A percentile compares a stretch with the other conserved stretches of the same genome.
Evolutionary conservation across 495 filamentous ascomycete species (phyloP).

Genomic region (Entonaema liquescens): DNA sequence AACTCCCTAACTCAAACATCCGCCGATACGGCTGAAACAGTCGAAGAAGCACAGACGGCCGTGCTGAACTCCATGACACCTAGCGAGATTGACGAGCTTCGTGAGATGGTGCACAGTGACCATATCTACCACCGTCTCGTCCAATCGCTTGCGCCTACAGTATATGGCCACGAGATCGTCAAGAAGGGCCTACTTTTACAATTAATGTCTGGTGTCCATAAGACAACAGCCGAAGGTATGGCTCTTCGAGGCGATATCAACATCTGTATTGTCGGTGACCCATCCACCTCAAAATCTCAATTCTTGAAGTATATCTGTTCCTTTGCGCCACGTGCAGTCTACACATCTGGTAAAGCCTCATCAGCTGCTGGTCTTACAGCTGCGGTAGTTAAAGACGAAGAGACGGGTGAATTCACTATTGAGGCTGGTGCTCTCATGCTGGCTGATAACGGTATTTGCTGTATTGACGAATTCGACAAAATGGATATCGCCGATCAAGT

Average conservation of each 20-base stretch:
- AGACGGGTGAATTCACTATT: conserved; percentile 98
- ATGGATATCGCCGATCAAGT: conserved; percentile 99
- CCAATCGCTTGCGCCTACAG: conserved; percentile 94
- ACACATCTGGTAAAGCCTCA: conserved; percentile 97
- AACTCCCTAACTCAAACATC: conserved; percentile 77
- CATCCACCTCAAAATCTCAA: conserved; percentile 97
- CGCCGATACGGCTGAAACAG: conserved; percentile 69
- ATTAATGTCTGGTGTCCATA: conserved; percentile 90
- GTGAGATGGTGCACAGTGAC: conserved; percentile 91
- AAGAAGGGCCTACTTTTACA: conserved; percentile 97
- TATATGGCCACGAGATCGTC: conserved; percentile 96
- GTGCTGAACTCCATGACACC: conserved; percentile 83
- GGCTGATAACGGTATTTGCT: conserved; percentile 95
- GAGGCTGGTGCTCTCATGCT: conserved; percentile 99
- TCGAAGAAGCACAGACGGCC: conserved; percentile 87
- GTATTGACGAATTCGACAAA: conserved; percentile 99
- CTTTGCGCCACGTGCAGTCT: conserved; percentile 93
- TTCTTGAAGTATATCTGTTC: conserved; percentile 98
- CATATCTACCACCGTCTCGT: conserved; percentile 95
- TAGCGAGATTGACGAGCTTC: conserved; percentile 88
- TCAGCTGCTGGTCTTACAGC: conserved; percentile 97
- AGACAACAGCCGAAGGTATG: conserved; percentile 91
- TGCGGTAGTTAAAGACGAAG: conserved; percentile 96
- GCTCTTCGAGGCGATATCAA: conserved; percentile 96
- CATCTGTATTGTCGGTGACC: conserved; percentile 97